phyloP scores from a whole-genome alignment of 192 early-diverging fungal species.

The Geranomyces michiganensis region DNA sequence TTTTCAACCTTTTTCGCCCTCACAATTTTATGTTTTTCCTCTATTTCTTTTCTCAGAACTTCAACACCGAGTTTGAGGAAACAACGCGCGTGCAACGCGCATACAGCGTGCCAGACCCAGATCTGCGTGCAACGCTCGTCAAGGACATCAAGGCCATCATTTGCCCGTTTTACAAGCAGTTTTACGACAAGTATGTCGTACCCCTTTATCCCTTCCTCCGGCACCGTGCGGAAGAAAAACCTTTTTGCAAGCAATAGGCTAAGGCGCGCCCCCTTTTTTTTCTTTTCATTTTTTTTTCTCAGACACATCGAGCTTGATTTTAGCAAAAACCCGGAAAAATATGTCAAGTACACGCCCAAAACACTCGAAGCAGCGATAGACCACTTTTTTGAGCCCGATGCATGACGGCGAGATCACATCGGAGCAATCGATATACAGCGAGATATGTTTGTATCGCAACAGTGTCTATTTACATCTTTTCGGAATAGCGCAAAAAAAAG shows the following conservation, averaged over 20 bases:
- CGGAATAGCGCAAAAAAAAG: too few species aligned
- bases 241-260: too few species aligned
- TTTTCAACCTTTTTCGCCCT: not conserved
- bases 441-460: too few species aligned
- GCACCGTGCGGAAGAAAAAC: too few species aligned
- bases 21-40: too few species aligned
- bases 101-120: constrained; percentile 79
- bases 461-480: too few species aligned
- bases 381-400: constrained; percentile 61
- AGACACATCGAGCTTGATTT: constrained; percentile 73
- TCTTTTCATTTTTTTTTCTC: not conserved
- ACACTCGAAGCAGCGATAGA: constrained; percentile 66
- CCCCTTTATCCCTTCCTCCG: too few species aligned
- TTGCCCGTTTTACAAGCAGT: constrained; percentile 77
- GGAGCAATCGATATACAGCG: too few species aligned
- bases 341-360: constrained; percentile 74
- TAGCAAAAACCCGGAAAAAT: constrained; percentile 80
- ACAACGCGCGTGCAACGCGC: constrained; percentile 65
- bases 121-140: constrained; percentile 69
- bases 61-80: constrained; percentile 84
- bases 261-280: too few species aligned
- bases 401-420: too few species aligned
- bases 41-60: constrained; percentile 57
- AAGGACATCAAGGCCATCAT: constrained; percentile 72
- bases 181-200: constrained; percentile 68